Percentiles rank a stretch among this genome's conserved stretches.
These are phyloP conservation scores for Coniochaeta pulveracea DNA, from an alignment of 2,329 filamentous ascomycete species.

Conservation along the genomic window DNA sequence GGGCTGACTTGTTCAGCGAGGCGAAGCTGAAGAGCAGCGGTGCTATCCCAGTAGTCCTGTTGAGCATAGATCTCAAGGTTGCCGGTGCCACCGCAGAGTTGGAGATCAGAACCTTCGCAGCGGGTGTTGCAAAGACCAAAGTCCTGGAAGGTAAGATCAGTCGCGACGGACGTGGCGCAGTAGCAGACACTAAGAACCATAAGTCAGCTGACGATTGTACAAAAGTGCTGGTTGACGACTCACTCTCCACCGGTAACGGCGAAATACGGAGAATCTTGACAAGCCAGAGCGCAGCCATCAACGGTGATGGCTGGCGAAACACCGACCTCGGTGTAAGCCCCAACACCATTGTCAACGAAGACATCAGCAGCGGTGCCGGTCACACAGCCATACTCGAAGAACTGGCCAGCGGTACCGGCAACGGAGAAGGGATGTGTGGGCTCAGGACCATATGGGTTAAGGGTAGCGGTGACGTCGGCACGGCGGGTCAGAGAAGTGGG, in stretches of 20 bases:
- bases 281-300: background rate
- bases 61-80: background rate
- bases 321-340: too few species aligned
- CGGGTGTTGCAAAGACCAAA: background rate
- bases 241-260: background rate
- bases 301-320: background rate
- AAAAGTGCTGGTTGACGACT: too few species aligned
- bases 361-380: background rate
- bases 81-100: background rate
- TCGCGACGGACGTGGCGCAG: background rate
- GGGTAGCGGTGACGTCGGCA: background rate
- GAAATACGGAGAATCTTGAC: background rate
- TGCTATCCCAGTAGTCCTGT: too few species aligned
- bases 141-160: background rate
- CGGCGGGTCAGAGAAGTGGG: background rate
- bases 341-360: background rate
- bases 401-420: background rate
- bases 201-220: too few species aligned
- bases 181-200: too few species aligned
- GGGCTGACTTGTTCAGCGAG: too few species aligned
- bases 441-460: too few species aligned
- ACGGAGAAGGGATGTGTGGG: background rate
- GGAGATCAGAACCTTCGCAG: background rate
- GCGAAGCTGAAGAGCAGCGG: too few species aligned
- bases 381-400: conserved; percentile 1